phyloP scores from a whole-genome alignment of 352 stramenopile species.

The Blastocystis sp. region DNA sequence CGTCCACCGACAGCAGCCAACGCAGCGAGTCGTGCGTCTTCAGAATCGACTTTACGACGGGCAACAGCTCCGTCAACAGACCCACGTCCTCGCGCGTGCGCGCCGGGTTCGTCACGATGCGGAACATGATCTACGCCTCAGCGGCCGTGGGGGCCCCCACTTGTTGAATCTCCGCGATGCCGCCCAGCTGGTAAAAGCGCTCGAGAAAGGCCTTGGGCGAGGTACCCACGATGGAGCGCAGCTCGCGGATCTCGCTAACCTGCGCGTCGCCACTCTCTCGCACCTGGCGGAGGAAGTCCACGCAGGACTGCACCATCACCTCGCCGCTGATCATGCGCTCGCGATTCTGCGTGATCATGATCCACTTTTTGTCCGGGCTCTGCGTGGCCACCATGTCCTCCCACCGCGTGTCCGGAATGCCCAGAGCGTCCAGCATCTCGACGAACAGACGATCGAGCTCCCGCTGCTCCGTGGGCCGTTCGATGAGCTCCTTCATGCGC shows the following conservation, averaged over 20 bases:
- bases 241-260: conserved; percentile 34
- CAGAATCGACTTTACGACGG: conserved; percentile 33
- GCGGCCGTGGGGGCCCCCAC: neutral
- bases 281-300: conserved; percentile 38
- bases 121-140: conserved; percentile 9
- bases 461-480: neutral
- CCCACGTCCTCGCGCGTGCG: neutral
- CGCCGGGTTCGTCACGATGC: neutral
- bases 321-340: conserved; percentile 25
- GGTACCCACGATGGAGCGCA: conserved; percentile 28
- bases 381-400: conserved; percentile 34
- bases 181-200: conserved; percentile 22
- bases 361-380: conserved; percentile 35
- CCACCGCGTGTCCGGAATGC: conserved; percentile 43
- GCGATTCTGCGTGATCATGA: conserved; percentile 33
- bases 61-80: conserved; percentile 10
- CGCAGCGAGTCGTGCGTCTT: conserved; percentile 42
- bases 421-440: conserved; percentile 36
- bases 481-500: conserved; percentile 29
- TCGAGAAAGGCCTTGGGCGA: conserved; percentile 49
- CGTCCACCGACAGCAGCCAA: conserved; percentile 28
- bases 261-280: neutral
- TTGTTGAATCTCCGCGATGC: neutral
- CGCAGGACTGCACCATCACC: conserved; percentile 33
- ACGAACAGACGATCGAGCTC: conserved; percentile 49